Evolutionary conservation across 768 basidiomycete genomes (phyloP), one percentile per base, ranked within the genome.

Genomic region (Collybia nuda): DNA sequence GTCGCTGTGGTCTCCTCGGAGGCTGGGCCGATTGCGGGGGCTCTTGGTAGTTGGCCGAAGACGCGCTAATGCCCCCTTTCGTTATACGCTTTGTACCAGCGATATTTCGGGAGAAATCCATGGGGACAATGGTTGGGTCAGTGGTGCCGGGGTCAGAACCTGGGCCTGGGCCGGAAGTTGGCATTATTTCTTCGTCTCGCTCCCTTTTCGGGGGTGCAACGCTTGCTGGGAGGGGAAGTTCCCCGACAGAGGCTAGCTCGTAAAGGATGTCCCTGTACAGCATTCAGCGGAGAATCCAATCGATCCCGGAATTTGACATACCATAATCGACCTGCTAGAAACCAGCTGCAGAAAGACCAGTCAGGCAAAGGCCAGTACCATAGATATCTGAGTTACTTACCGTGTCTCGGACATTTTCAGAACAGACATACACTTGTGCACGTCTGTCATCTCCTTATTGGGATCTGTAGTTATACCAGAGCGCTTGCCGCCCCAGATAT

Each of bases 201-300:
- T 82, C 84, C 11, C 87, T 82, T 51, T 89, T 89, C 50, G 76
- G 74, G 8, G 64, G 73, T 2, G 76, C 67, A 1, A 79, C 78
- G 44, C 76, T 80, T 48, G 77, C 73, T 2, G 85, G 86, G 2
- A 88, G 69, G 0, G 85, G 85, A 1, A 88, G 71, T 23, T 88
- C 84, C 2, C 86, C 86, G 3, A 83, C 85, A 0, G 76, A 82
- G 5, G 86, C 85, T 2, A 89, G 72, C 55, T 89, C 87, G 49
- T 79, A 84, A 4, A 88, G 67, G 40, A 89, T 78, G 56, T 88
- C 85, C 82, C 86, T 88, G 52, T 6, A 40, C 11, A 12, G 23
- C 22, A 18, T 21, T 22, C 51, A 38, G 37, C 21, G 11, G 26
- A 2, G 26, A 37, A 69, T 19, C 73, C 69, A 40, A 4, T 17